Base-by-base conservation (phyloP, 805 yeast species). In the Sugiyamaella boreocaroliniensis region DNA sequence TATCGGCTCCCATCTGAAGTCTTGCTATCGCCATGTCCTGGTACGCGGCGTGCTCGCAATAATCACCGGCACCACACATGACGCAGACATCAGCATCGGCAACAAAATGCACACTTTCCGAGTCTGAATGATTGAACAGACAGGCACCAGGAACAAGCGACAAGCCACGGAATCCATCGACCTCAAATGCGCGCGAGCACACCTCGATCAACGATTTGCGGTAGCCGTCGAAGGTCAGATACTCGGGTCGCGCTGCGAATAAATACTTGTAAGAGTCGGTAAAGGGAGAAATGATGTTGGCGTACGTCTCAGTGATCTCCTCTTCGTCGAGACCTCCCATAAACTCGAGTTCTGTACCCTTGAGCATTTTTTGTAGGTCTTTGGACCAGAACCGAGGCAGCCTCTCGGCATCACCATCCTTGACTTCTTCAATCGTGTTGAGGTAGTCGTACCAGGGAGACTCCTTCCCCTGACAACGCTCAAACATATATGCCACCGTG, bases 141-240 rank as follows among this genome's bases (percentile, higher is more conserved):
- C 90, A 96, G 0, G 97, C 97, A 14, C 89, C 87, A 0, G 97
- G 97, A 20, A 90, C 96, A 48, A 92, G 70, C 0, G 86, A 88
- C 29, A 83, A 73, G 32, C 82, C 86, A 60, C 85, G 88, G 64
- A 68, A 89, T 48, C 75, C 74, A 66, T 92, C 98, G 29, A 90
- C 79, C 42, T 81, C 82, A 65, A 92, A 90, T 0, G 90, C 89
- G 55, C 97, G 75, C 1, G 93, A 80, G 0, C 90, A 81, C 14
- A 88, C 80, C 2, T 75, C 73, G 6, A 80, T 76, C 2, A 86
- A 81, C 58, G 87, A 86, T 15, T 65, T 64, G 8, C 65, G 59
- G 51, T 78, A 77, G 43, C 61, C 64, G 8, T 60, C 59, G 41
- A 51, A 57, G 2, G 56, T 44, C 10, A 54, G 42, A 48, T 50